A percentile compares a stretch with the other conserved stretches of the same genome.
Evolutionary conservation across 805 yeast genomes (phyloP).

Genomic region (Saccharomycopsis babjevae): DNA sequence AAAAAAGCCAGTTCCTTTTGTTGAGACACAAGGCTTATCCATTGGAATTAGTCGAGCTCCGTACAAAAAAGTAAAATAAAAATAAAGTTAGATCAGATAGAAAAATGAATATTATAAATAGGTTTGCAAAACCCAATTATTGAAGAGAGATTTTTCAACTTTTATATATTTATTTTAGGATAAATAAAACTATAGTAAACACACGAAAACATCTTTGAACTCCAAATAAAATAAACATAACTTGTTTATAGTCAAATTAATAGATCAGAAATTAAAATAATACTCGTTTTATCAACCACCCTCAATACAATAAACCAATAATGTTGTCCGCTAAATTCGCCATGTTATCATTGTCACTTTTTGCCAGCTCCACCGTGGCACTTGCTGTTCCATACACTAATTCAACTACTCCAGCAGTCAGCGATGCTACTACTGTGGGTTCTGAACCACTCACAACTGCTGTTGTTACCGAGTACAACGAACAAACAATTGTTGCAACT

Average conservation of each 20-base stretch:
- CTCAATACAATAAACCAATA: background rate
- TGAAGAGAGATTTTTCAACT: too few relatives aligned
- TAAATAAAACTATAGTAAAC: too few relatives aligned
- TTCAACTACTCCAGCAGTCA: background rate
- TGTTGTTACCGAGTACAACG: slow-evolving; percentile 1
- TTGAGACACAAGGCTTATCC: background rate
- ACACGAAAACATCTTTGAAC: too few relatives aligned
- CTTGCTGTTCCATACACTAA: slow-evolving; percentile 13
- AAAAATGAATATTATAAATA: background rate
- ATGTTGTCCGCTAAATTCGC: background rate
- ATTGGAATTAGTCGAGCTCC: background rate
- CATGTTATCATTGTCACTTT: background rate
- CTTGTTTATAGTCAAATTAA: background rate
- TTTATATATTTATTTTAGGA: too few relatives aligned
- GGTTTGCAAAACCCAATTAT: background rate
- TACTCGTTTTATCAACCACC: too few relatives aligned
- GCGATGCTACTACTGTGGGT: background rate
- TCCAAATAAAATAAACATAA: background rate
- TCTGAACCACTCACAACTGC: slow-evolving; percentile 11
- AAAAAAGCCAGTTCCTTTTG: background rate
- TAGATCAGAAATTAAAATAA: too few relatives aligned
- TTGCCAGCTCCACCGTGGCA: background rate
- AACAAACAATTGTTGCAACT: slow-evolving; percentile 10
- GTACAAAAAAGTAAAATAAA: background rate
- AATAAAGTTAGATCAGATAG: background rate